Evolutionary conservation across 2,329 filamentous ascomycete species (phyloP).

Genomic region (Trichoderma endophyticum): DNA sequence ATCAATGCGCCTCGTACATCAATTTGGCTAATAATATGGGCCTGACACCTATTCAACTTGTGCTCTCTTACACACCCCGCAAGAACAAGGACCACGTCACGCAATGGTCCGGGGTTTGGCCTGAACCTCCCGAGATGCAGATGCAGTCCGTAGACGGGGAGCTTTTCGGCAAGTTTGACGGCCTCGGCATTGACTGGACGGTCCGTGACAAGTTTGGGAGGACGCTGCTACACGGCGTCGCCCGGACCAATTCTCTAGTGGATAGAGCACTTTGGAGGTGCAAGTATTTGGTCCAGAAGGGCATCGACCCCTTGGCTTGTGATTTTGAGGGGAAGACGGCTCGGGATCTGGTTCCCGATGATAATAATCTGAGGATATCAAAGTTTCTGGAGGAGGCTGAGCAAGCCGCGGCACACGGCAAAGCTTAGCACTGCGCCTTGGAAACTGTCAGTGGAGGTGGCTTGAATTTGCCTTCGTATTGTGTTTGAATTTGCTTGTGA

Average conservation of each 20-base stretch:
- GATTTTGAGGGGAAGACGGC: conserved; percentile 3
- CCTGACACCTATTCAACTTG: neutral
- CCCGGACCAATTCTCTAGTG: too few species aligned
- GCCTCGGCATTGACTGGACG: neutral
- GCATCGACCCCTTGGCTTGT: neutral
- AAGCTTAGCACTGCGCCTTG: neutral
- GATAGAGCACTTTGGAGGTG: neutral
- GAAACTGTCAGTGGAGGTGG: neutral
- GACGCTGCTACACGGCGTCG: neutral
- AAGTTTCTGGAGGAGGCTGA: neutral
- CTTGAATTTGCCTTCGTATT: neutral
- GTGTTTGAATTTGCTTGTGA: neutral
- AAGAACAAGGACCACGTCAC: neutral
- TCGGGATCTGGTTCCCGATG: neutral
- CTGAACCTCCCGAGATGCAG: neutral
- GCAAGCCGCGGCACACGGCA: neutral
- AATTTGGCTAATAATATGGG: neutral
- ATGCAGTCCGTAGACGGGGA: neutral
- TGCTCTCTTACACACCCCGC: neutral
- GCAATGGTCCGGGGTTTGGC: neutral
- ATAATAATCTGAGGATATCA: neutral
- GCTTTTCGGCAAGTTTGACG: neutral
- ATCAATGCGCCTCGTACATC: neutral
- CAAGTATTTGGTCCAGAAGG: neutral
- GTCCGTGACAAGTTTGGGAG: neutral